These are phyloP conservation scores for Penstemon newberryi DNA, from an alignment of 257 asterid species.

Conservation along the genomic window DNA sequence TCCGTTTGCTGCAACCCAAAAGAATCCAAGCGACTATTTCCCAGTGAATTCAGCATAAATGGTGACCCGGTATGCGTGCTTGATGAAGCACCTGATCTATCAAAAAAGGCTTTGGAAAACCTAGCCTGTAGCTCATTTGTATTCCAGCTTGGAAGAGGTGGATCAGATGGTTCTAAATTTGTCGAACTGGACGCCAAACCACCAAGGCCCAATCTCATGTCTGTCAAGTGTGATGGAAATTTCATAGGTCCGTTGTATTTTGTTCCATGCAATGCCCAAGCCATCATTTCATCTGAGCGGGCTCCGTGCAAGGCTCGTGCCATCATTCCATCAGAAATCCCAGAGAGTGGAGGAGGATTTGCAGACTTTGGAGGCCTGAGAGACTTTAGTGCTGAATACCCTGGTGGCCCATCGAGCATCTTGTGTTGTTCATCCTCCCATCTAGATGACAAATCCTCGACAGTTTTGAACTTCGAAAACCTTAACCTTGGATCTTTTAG, in stretches of 20 bases:
- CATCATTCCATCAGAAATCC: conserved; percentile 76
- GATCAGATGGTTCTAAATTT: conserved; percentile 46
- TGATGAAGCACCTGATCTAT: conserved; percentile 45
- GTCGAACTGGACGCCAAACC: conserved; percentile 48
- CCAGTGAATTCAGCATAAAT: conserved; percentile 37
- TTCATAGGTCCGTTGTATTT: conserved; percentile 53
- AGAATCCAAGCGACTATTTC: conserved; percentile 34
- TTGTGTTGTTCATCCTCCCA: conserved; percentile 94
- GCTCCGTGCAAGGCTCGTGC: conserved; percentile 53
- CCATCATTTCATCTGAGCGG: conserved; percentile 48
- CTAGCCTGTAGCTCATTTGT: conserved; percentile 44
- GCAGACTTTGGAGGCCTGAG: conserved; percentile 44
- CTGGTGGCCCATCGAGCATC: conserved; percentile 69
- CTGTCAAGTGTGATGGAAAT: conserved; percentile 67
- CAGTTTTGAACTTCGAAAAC: conserved; percentile 74
- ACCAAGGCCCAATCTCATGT: conserved; percentile 83
- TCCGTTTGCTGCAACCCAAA: conserved; percentile 29
- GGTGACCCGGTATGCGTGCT: conserved; percentile 33
- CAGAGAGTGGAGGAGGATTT: conserved; percentile 51
- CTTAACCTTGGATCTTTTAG: conserved; percentile 73
- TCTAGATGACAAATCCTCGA: conserved; percentile 66
- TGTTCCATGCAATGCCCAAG: conserved; percentile 60
- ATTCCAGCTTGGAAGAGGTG: conserved; percentile 50
- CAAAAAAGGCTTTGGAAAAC: conserved; percentile 53
- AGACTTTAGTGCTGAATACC: conserved; percentile 41